Conservation (phyloP, 2,329 filamentous ascomycete species). For the Colletotrichum caudatum region DNA sequence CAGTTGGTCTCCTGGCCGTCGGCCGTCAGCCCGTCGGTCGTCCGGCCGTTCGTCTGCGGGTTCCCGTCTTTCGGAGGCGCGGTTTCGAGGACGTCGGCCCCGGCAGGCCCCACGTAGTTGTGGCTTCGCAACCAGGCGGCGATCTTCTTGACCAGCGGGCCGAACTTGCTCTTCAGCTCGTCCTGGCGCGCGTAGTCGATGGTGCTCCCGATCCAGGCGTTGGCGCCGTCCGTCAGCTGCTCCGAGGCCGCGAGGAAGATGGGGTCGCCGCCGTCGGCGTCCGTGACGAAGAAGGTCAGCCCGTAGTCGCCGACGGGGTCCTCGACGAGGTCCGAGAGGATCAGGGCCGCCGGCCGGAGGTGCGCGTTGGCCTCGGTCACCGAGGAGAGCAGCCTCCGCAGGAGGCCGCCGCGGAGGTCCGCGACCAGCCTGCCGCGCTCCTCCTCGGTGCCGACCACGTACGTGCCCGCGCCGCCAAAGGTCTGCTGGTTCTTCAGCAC, state of each 20-base stretch:
- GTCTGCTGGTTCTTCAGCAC: slow-evolving; percentile 55
- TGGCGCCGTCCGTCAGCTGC: slow-evolving; percentile 51
- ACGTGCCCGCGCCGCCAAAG: slow-evolving; percentile 53
- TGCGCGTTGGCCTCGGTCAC: slow-evolving; percentile 49
- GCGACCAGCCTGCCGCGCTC: slow-evolving; percentile 46
- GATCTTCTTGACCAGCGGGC: slow-evolving; percentile 43
- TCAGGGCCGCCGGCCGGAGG: slow-evolving; percentile 48
- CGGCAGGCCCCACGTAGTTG: slow-evolving; percentile 51
- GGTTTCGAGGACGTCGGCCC: slow-evolving; percentile 51
- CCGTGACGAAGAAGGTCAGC: slow-evolving; percentile 51
- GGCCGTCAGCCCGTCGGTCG: slow-evolving; percentile 7
- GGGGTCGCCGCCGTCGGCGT: slow-evolving; percentile 41
- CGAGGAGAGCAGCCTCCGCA: slow-evolving; percentile 48
- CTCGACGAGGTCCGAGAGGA: slow-evolving; percentile 50
- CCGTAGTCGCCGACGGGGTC: slow-evolving; percentile 50
- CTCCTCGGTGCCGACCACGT: slow-evolving; percentile 46
- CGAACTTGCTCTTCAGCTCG: slow-evolving; percentile 47
- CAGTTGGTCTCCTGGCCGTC: slow-evolving; percentile 8
- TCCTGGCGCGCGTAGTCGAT: slow-evolving; percentile 50
- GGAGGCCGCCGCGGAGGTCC: slow-evolving; percentile 46
- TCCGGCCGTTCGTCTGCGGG: slow-evolving; percentile 23
- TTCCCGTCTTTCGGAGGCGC: slow-evolving; percentile 17
- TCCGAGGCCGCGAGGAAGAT: slow-evolving; percentile 51
- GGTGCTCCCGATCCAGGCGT: slow-evolving; percentile 51
- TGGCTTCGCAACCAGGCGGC: slow-evolving; percentile 47